Base-by-base conservation (phyloP, 768 basidiomycete genomes). In the Paxillus rubicundulus region DNA sequence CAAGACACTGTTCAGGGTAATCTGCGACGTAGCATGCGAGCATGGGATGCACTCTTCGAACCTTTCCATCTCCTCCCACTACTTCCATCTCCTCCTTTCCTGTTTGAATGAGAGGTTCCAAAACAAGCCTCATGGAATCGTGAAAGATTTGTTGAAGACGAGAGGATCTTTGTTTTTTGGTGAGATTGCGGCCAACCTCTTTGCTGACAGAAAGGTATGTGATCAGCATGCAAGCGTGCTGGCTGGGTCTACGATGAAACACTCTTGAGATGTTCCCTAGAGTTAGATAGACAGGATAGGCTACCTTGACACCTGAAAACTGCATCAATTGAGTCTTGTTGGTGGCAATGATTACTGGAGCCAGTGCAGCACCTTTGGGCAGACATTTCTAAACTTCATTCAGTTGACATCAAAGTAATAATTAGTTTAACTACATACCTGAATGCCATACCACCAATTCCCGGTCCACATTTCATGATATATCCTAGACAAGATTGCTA, bases 221-320 rank as follows among this genome's bases (percentile, higher is more conserved):
- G 0, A 80, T n/a, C 0, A 76, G 59, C 2, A 76, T 57, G n/a
- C 56, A 64, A 0, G 72, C 74, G n/a, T 66, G 66, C 8, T 54
- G 27, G 0, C 66, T 70, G 1, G 75, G 73, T 51, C 76, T 63
- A 0, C 66, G 55, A 0, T 70, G 55, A 10, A 77, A 67, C 3
- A 68, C 60, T 47, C 77, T 77, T 0, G 69, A 64, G 3, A 80
- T 64, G 52, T 76, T 76, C 0, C 74, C 76, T 17, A 77, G 59
- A 1, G 74, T 74, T 0, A 77, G 48, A 54, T 79, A 79, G 0
- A 79, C 71, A 0, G 77, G 78, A 53, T 71, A 79, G 18, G 76
- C 73, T 12, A 57, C 49, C 53, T 78, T 77, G 52, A 73, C 70
- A 4, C 70, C 53, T n/a, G 64, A 60, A 49, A 78, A 76, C 2